Percentiles rank a stretch among this genome's conserved stretches.
phyloP scores from a whole-genome alignment of 1,284 basidiomycete genomes.

The Anthracocystis panici-leucophaei region DNA sequence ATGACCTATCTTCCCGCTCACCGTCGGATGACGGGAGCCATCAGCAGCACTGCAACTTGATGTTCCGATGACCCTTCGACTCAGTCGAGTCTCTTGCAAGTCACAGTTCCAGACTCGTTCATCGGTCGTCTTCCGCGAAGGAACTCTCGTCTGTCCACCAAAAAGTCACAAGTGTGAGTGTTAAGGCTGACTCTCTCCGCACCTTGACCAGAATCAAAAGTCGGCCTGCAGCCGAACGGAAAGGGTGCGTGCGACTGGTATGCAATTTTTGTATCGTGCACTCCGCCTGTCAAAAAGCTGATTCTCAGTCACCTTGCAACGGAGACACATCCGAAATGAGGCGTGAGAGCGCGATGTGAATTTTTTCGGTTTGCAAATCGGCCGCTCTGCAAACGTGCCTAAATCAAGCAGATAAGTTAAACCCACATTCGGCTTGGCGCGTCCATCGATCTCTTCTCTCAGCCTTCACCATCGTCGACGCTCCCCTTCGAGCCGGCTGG shows the following conservation, averaged over 20 bases:
- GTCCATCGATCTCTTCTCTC: conserved; percentile 4
- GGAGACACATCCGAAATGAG: conserved; percentile 7
- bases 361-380: conserved; percentile 4
- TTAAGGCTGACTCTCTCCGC: no score
- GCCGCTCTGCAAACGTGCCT: conserved; percentile 4
- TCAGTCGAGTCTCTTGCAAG: no score
- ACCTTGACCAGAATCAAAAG: no score
- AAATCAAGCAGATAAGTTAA: conserved; percentile 2
- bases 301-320: neutral
- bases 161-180: no score
- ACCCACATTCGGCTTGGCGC: neutral
- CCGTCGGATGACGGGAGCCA: no score
- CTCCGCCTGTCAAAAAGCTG: conserved; percentile 2
- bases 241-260: conserved; percentile 1
- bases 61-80: no score
- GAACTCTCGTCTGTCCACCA: no score
- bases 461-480: conserved; percentile 18
- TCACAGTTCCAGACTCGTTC: no score
- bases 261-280: conserved; percentile 3
- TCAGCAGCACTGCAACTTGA: no score
- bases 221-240: neutral
- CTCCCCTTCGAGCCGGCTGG: conserved; percentile 19
- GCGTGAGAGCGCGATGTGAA: neutral
- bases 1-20: no score
- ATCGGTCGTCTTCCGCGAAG: no score